Evolutionary conservation across 208 protist species (phyloP), one percentile per base, ranked within the genome.

Genomic region (Wallacemonas collosoma): DNA sequence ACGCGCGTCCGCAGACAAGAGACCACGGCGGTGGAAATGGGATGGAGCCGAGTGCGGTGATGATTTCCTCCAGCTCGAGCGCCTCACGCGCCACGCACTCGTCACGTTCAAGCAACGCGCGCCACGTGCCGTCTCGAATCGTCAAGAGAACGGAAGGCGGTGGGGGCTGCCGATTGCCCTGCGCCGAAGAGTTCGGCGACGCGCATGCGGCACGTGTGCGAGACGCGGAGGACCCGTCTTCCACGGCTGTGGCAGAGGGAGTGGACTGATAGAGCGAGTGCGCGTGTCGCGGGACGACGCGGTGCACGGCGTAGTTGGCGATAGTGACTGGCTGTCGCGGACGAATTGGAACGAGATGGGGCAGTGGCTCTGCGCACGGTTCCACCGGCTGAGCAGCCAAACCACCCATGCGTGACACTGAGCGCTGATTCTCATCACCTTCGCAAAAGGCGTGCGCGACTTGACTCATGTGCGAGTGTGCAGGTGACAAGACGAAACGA

Each of bases 31-130:
- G 43, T 64, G 60, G 76, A 73, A 72, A 68, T n/a, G 76, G 77
- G 62, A 89, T 26, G 6, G 44, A 72, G 35, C 63, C 65, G 3
- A 90, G 61, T 2, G 83, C 83, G 47, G 82, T 81, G 8, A 71
- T 55, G 8, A 76, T 69, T 64, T 87, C 85, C 55, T 68, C 72
- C 40, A 76, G 75, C 41, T 82, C 74, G 39, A 93, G 64, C 1
- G 50, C 43, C 55, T 89, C 77, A n/a, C 88, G 88, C 64, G 68
- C 78, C 3, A 81, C 77, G 61, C 84, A 87, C 68, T 93, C 88
- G 38, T 89, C 79, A 12, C 82, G 61, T 5, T 70, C 60, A 15
- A 90, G 51, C 8, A 67, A 15, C 9, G 75, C 11, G 11, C 80
- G 12, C 72, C 73, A 77, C 1, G 72, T 76, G 7, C 74, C 79